phyloP scores from a whole-genome alignment of 441 rosid genomes.

The Eutrema salsugineum region DNA sequence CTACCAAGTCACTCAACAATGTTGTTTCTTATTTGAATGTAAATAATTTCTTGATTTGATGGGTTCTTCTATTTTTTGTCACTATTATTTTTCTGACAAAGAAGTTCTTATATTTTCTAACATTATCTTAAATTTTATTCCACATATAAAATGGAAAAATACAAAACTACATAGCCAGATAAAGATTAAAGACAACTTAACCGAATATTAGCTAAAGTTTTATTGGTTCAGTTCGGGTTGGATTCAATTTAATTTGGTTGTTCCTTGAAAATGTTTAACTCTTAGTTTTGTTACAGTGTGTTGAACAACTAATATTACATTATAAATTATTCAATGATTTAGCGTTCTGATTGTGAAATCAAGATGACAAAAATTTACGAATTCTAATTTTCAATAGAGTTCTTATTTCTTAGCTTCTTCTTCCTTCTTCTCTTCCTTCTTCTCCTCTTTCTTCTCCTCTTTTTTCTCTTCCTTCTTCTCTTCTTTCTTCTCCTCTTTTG shows the following conservation, averaged over 20 bases:
- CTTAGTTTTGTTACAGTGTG: background rate
- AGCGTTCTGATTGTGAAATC: background rate
- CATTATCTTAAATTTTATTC: background rate
- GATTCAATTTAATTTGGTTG: background rate
- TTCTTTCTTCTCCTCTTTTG: constrained; percentile 89
- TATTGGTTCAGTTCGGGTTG: background rate
- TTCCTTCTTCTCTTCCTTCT: constrained; percentile 50
- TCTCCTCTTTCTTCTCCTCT: constrained; percentile 53
- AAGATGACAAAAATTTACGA: background rate
- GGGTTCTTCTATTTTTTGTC: background rate
- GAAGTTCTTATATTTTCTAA: background rate
- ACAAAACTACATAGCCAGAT: too few species aligned
- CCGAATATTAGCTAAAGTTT: background rate
- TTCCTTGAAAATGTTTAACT: background rate
- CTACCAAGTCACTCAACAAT: constrained; percentile 18
- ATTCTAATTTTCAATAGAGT: background rate
- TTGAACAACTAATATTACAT: background rate
- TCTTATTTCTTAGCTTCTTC: constrained; percentile 32
- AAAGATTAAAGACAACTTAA: background rate
- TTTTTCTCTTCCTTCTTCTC: constrained; percentile 66
- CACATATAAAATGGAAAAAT: background rate
- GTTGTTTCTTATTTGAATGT: background rate
- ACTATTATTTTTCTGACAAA: background rate
- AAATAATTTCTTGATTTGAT: constrained; percentile 1
- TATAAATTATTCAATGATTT: background rate